phyloP scores from a whole-genome alignment of 139 green algal species.

The Desmodesmus armatus region DNA sequence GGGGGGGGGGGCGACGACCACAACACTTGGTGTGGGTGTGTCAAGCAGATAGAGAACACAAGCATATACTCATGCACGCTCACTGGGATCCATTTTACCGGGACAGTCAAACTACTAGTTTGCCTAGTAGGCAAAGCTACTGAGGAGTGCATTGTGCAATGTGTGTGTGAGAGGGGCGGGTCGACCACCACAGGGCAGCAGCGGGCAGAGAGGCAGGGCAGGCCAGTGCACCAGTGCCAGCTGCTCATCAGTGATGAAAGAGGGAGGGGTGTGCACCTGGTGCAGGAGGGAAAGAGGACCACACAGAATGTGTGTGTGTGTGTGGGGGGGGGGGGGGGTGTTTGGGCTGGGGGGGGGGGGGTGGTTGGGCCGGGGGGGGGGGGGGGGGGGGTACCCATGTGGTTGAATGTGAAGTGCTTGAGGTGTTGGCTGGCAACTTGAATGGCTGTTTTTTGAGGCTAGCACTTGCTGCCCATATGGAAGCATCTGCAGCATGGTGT shows the following conservation, averaged over 20 bases:
- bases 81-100: background rate
- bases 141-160: background rate
- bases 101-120: background rate
- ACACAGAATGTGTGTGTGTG: background rate
- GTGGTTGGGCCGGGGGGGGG: no score
- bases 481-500: background rate
- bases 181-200: no score
- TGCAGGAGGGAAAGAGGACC: background rate
- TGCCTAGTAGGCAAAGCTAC: background rate
- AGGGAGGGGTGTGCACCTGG: slow-evolving; percentile 43
- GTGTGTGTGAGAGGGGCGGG: no score
- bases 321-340: no score
- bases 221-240: slow-evolving; percentile 68
- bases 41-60: background rate
- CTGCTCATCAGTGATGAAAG: slow-evolving; percentile 53
- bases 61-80: background rate
- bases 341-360: no score
- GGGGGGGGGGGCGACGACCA: background rate
- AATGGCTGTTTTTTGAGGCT: no score
- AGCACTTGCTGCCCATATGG: background rate
- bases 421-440: no score
- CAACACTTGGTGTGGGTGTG: background rate
- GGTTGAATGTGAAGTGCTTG: no score
- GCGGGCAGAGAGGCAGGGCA: no score
- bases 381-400: no score